phyloP scores from a whole-genome alignment of 495 filamentous ascomycete species.

The Pyrenula massariospora region DNA sequence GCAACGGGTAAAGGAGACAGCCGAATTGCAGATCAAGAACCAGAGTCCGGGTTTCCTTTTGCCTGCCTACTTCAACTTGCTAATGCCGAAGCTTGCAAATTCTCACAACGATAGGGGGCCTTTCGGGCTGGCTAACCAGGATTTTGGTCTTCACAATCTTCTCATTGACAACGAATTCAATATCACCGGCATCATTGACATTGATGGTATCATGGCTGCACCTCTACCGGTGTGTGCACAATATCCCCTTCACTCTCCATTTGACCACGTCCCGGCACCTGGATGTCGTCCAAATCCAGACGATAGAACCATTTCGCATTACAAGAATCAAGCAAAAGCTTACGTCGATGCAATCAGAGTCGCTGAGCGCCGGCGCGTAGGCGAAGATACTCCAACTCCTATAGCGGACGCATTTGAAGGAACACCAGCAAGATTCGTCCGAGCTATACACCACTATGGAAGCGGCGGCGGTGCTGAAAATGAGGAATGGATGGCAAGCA shows the following conservation, averaged over 20 bases:
- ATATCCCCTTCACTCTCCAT: neutral
- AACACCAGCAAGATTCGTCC: neutral
- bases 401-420: neutral
- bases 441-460: neutral
- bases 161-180: neutral
- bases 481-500: neutral
- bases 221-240: neutral
- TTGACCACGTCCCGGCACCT: neutral
- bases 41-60: neutral
- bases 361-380: neutral
- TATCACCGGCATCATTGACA: neutral
- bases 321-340: neutral
- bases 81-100: neutral
- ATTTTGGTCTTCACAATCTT: neutral
- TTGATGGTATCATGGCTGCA: neutral
- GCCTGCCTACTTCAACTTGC: neutral
- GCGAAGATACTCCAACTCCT: neutral
- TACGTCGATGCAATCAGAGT: neutral
- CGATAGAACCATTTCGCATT: neutral
- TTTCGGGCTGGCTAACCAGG: neutral
- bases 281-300: neutral
- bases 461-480: neutral
- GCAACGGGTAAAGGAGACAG: neutral
- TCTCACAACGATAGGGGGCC: neutral
- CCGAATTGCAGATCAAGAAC: neutral